Conservation (phyloP, 805 yeast genomes). For the Myxozyma lipomycoides region DNA sequence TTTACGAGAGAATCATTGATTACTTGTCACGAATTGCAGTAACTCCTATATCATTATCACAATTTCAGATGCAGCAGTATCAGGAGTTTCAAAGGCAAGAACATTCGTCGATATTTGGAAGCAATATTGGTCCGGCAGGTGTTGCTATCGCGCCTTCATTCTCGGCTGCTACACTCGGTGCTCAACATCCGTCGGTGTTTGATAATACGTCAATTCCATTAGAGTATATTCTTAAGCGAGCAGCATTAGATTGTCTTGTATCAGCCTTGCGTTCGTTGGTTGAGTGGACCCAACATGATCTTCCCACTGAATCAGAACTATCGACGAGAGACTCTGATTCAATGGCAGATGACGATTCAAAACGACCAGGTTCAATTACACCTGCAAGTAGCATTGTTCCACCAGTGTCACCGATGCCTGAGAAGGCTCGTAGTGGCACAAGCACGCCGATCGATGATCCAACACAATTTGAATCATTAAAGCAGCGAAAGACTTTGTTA, state of each 20-base stretch:
- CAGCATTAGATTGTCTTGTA: slow-evolving; percentile 73
- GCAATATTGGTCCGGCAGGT: slow-evolving; percentile 9
- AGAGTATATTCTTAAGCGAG: slow-evolving; percentile 80
- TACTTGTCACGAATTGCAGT: slow-evolving; percentile 69
- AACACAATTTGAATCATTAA: slow-evolving; percentile 76
- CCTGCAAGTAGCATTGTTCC: neutral
- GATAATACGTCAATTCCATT: slow-evolving; percentile 48
- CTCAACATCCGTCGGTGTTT: slow-evolving; percentile 7
- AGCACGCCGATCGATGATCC: slow-evolving; percentile 55
- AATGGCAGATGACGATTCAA: slow-evolving; percentile 8
- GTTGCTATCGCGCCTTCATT: slow-evolving; percentile 56
- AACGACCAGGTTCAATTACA: neutral
- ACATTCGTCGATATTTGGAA: slow-evolving; percentile 9
- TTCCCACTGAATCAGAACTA: slow-evolving; percentile 4
- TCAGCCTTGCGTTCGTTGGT: slow-evolving; percentile 75
- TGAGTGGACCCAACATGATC: slow-evolving; percentile 78
- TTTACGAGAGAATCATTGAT: slow-evolving; percentile 78
- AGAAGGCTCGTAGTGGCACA: slow-evolving; percentile 8
- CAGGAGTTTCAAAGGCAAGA: slow-evolving; percentile 38
- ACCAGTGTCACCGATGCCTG: slow-evolving; percentile 5
- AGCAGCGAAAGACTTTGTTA: slow-evolving; percentile 75
- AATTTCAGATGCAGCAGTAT: slow-evolving; percentile 58
- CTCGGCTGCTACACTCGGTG: slow-evolving; percentile 47
- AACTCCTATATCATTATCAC: slow-evolving; percentile 66
- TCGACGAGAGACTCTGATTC: slow-evolving; percentile 15